Conservation (phyloP, 2,329 filamentous ascomycete species). For the Colletotrichum spaethianum region DNA sequence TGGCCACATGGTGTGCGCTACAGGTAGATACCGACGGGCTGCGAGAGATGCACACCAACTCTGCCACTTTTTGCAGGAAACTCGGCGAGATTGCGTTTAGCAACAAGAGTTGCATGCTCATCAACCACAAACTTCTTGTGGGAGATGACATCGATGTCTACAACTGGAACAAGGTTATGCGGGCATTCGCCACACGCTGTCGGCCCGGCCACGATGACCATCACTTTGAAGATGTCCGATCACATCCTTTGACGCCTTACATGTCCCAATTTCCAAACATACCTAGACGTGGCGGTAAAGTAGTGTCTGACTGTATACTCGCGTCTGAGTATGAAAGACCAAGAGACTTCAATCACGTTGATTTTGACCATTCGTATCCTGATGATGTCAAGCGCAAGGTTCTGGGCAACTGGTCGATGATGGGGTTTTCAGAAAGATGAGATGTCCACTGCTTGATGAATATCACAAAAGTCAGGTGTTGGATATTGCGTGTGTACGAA, state of each 20-base stretch:
- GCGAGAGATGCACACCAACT: slow-evolving; percentile 66
- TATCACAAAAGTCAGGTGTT: no score
- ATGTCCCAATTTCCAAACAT: no score
- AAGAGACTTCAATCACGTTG: no score
- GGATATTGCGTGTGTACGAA: no score
- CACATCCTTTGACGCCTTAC: slow-evolving; percentile 62
- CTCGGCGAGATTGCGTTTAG: slow-evolving; percentile 60
- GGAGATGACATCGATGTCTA: slow-evolving; percentile 66
- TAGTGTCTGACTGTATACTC: no score
- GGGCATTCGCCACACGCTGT: slow-evolving; percentile 64
- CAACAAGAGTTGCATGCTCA: slow-evolving; percentile 57
- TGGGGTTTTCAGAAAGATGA: no score
- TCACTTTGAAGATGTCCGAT: slow-evolving; percentile 59
- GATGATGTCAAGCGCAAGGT: no score
- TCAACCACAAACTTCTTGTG: slow-evolving; percentile 61
- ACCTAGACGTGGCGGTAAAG: no score
- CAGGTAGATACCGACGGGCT: slow-evolving; percentile 71
- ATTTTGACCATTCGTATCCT: no score
- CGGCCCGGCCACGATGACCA: slow-evolving; percentile 59
- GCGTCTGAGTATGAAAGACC: no score
- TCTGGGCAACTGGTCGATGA: no score
- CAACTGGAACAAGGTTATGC: slow-evolving; percentile 61
- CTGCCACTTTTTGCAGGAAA: slow-evolving; percentile 53
- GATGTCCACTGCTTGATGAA: no score
- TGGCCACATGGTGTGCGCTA: slow-evolving; percentile 65